Evolutionary conservation across 2,329 filamentous ascomycete genomes (phyloP), one percentile per base, ranked within the genome.

Genomic region (Talaromyces funiculosus): DNA sequence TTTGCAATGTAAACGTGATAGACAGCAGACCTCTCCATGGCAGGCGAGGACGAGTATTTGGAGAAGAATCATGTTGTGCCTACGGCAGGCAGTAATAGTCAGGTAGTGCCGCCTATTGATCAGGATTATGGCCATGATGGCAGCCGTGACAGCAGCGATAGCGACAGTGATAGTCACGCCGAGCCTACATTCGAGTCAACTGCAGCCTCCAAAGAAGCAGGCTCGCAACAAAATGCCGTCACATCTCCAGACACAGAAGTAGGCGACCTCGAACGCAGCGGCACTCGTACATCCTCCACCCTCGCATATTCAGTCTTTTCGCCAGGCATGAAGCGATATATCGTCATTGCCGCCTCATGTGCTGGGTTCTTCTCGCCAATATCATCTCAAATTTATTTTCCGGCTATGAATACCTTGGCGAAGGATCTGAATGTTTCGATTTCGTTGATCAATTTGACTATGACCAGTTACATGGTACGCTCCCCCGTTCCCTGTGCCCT

Each of bases 401-500:
- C 80, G 1, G 74, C 76, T 1, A 64, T 81, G 6, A 68, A 73
- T 6, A 71, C 71, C 1, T 73, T 81, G 35, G 73, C 78, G 1
- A 42, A 51, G 1, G 76, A 79, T 58, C 65, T 81, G 3, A 43
- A 72, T 56, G 73, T 78, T 2, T 76, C 76, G 0, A 57, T 68
- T n/a, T 65, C 69, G 31, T 67, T 72, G 3, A 67, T 80, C 63
- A 78, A 78, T 60, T 67, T 81, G 1, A 78, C 78, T 0, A 71
- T 81, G 22, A 81, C 78, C 0, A 72, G 75, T 1, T 80, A 80
- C 61, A 68, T 80, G 77, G 80, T 82, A 79, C 55, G 79, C 77
- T 62, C 74, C 77, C 47, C 70, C 74, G 6, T 63, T 79, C 1
- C 59, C 14, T 12, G 6, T n/a, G 14, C 4, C 4, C 0, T 35